Percentiles rank a stretch among this genome's conserved stretches.
Evolutionary conservation across 164 flowering plant genomes (phyloP).

Genomic region (Chloranthus sessilifolius): DNA sequence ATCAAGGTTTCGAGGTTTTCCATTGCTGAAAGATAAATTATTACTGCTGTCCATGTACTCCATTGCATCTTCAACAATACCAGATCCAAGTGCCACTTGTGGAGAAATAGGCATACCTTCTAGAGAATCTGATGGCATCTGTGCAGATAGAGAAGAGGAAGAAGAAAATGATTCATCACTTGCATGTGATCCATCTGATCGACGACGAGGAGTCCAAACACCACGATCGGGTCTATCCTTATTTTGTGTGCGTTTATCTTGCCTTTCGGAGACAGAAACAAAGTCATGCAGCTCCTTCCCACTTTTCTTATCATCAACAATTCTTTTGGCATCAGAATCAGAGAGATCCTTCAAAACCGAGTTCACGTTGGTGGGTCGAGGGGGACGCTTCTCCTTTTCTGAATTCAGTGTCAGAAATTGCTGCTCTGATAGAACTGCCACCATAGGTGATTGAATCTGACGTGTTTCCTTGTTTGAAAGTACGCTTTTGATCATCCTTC

Average conservation of each 20-base stretch:
- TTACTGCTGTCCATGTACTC: slow-evolving; percentile 5
- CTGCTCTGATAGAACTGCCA: slow-evolving; percentile 37
- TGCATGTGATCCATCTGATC: slow-evolving; percentile 63
- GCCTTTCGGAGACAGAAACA: slow-evolving; percentile 35
- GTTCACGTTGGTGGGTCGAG: slow-evolving; percentile 41
- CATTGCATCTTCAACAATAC: slow-evolving; percentile 15
- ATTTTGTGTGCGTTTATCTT: slow-evolving; percentile 57
- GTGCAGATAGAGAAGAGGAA: slow-evolving; percentile 37
- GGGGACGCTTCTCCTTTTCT: slow-evolving; percentile 70
- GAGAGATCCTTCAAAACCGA: slow-evolving; percentile 20
- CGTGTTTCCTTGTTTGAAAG: slow-evolving; percentile 54
- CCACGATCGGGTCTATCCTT: slow-evolving; percentile 83
- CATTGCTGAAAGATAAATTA: slow-evolving; percentile 6
- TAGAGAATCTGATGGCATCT: slow-evolving; percentile 25
- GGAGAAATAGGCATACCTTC: slow-evolving; percentile 2
- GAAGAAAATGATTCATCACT: slow-evolving; percentile 59
- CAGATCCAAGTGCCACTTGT: slow-evolving; percentile 8
- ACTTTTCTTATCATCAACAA: slow-evolving; percentile 23
- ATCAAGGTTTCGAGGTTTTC: slow-evolving; percentile 12
- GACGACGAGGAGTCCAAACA: slow-evolving; percentile 79
- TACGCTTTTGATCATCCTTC: slow-evolving; percentile 59
- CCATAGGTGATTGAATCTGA: slow-evolving; percentile 14
- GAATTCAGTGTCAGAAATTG: slow-evolving; percentile 26
- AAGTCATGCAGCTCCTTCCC: slow-evolving; percentile 31
- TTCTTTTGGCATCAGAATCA: slow-evolving; percentile 36